Percentiles rank a stretch among this genome's conserved stretches.
phyloP scores from a whole-genome alignment of 2,329 filamentous ascomycete genomes.

The Uncinocarpus reesii region DNA sequence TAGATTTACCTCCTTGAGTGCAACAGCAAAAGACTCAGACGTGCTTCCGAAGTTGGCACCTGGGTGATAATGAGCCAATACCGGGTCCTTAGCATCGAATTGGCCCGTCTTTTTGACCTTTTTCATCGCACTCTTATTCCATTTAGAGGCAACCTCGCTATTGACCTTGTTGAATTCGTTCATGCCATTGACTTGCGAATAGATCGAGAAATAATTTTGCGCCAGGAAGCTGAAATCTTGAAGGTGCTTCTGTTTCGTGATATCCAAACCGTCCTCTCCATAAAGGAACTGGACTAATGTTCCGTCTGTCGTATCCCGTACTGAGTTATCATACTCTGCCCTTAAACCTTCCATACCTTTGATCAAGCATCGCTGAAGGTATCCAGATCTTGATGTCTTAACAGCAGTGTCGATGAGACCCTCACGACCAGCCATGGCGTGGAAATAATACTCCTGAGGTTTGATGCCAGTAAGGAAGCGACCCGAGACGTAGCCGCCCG shows the following conservation, averaged over 20 bases:
- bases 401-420: slow-evolving; percentile 97
- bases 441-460: slow-evolving; percentile 97
- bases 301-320: slow-evolving; percentile 78
- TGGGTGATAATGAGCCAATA: slow-evolving; percentile 62
- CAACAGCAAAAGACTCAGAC: slow-evolving; percentile 72
- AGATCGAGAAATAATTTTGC: slow-evolving; percentile 71
- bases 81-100: slow-evolving; percentile 61
- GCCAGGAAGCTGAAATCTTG: slow-evolving; percentile 83
- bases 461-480: slow-evolving; percentile 97
- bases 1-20: slow-evolving; percentile 49
- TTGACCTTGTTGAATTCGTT: slow-evolving; percentile 46
- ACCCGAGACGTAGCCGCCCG: slow-evolving; percentile 86
- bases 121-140: slow-evolving; percentile 62
- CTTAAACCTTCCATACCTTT: slow-evolving; percentile 96
- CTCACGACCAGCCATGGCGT: slow-evolving; percentile 98
- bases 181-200: slow-evolving; percentile 62
- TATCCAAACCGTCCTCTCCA: slow-evolving; percentile 89
- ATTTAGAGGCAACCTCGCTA: slow-evolving; percentile 55
- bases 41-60: slow-evolving; percentile 66
- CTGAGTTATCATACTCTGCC: slow-evolving; percentile 86
- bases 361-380: slow-evolving; percentile 91
- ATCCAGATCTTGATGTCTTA: slow-evolving; percentile 94
- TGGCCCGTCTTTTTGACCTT: slow-evolving; percentile 64
- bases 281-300: slow-evolving; percentile 91
- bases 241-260: slow-evolving; percentile 87